Base-by-base conservation (phyloP, 208 protist genomes). In the Leishmania guyanensis region DNA sequence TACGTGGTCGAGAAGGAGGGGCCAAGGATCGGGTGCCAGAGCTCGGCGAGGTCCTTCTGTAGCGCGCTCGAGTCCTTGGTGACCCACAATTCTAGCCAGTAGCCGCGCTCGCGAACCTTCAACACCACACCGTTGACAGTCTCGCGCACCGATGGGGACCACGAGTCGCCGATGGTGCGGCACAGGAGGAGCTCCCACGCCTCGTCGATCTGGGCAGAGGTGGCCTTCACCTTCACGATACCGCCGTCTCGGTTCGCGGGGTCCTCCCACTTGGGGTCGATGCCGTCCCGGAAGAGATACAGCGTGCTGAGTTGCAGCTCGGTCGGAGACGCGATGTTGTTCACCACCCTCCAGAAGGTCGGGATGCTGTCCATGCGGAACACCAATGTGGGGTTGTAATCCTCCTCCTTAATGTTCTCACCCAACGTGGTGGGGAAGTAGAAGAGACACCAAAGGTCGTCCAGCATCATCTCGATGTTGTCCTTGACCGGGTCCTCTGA, bases 251-350 rank as follows among this genome's bases (percentile, higher is more conserved):
- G 86, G 89, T 99, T 99, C 20, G 87, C 85, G 22, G 88, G 77
- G 83, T 99, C 95, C 86, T 99, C 98, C 98, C 98, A 99, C 88
- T 97, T 98, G 73, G 98, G 98, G 82, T 98, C 91, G 70, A 99
- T 98, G 72, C 95, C 97, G 71, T 98, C 93, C 36, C 98, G 96
- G 87, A 99, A 99, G 48, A 99, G 90, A 85, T 98, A 98, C 53
- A 98, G 96, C 73, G 94, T 98, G 73, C 97, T 95, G 65, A 87
- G 80, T 39, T 77, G 80, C 74, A 99, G 89, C 48, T 90, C 82
- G 5, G 88, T 94, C 39, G 97, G 94, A 3, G 86, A 68, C 54
- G 94, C 89, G 36, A 99, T 87, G 82, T 99, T 99, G 83, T 99
- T 98, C 84, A 98, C 93, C 12, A 98, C 91, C 78, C 91, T 96